Evolutionary conservation across 352 stramenopile species (phyloP), one percentile per base, ranked within the genome.

Genomic region (Globisporangium lucens): DNA sequence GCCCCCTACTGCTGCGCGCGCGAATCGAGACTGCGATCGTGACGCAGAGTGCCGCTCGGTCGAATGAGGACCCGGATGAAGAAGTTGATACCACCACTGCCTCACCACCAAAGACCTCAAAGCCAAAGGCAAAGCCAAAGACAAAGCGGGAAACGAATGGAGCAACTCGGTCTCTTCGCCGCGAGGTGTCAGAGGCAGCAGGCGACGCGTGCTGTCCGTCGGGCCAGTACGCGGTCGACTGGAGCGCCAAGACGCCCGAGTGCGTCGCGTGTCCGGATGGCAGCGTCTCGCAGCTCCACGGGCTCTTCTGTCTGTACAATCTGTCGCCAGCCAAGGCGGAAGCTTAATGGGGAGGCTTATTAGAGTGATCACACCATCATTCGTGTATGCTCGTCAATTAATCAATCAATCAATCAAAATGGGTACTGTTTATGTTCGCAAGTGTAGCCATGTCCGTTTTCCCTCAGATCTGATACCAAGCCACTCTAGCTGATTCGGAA

Each of bases 271-370:
- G 51, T 38, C 24, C 52, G 13, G 38, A 33, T 1, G 52, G 52
- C 3, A 58, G 52, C 13, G 52, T 58, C 27, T 56, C 51, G 51
- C 51, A 56, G 51, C 51, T 56, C 51, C 51, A 35, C 24, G 51
- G 51, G 4, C 51, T 56, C 51, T 56, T 56, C 10, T 56, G 51
- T 35, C 12, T 56, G 22, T 56, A 56, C 24, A 56, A 56, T 20
- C 24, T 56, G n/a, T 35, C 51, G 12, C 22, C 51, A 29, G 24
- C 51, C 51, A 56, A 15, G n/a, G 43, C 24, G 24, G 24, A 24
- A 24, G 24, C 24, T 24, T 24, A 24, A 24, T 24, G 24, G 24
- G 24, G 24, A 24, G 24, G 24, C 24, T 24, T 46, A 4, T 20
- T 17, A 20, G 38, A 7, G 12, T 24, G 24, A 24, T 24, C 24